Evolutionary conservation across 495 filamentous ascomycete species (phyloP).

Genomic region (Venustampulla echinocandica): DNA sequence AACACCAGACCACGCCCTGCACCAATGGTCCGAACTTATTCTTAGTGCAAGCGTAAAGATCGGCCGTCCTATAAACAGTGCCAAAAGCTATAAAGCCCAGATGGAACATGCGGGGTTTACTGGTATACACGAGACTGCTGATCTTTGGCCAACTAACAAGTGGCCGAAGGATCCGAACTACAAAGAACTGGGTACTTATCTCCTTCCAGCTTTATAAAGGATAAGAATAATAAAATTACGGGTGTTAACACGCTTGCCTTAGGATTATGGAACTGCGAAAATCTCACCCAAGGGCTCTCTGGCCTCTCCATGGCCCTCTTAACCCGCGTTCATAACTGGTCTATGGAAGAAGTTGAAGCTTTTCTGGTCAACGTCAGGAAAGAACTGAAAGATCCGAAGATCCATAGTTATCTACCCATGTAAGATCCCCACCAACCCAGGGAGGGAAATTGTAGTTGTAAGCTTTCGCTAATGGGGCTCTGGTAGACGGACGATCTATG

Average conservation of each 20-base stretch:
- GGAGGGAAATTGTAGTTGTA: background rate
- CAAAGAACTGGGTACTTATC: slow-evolving; percentile 4
- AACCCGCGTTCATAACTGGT: slow-evolving; percentile 35
- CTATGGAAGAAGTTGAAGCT: slow-evolving; percentile 33
- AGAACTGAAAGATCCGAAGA: slow-evolving; percentile 36
- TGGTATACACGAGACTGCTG: slow-evolving; percentile 34
- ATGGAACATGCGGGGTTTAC: slow-evolving; percentile 40
- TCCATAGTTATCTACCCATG: slow-evolving; percentile 31
- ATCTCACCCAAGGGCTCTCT: slow-evolving; percentile 25
- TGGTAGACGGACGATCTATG: slow-evolving; percentile 1
- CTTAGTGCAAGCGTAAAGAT: slow-evolving; percentile 15
- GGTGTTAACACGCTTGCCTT: slow-evolving; percentile 24
- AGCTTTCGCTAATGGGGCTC: background rate
- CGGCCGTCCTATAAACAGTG: slow-evolving; percentile 6
- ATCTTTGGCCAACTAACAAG: slow-evolving; percentile 35
- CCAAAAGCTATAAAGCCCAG: slow-evolving; percentile 17
- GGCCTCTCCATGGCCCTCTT: slow-evolving; percentile 7
- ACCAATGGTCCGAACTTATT: slow-evolving; percentile 16
- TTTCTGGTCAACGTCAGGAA: slow-evolving; percentile 36
- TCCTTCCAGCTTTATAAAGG: background rate
- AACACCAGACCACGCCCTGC: slow-evolving; percentile 7
- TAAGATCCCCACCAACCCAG: background rate
- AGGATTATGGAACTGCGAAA: slow-evolving; percentile 31
- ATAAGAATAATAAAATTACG: background rate
- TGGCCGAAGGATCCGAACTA: slow-evolving; percentile 41